Conservation (phyloP, 2,329 filamentous ascomycete genomes). For the Claviceps quebecensis region DNA sequence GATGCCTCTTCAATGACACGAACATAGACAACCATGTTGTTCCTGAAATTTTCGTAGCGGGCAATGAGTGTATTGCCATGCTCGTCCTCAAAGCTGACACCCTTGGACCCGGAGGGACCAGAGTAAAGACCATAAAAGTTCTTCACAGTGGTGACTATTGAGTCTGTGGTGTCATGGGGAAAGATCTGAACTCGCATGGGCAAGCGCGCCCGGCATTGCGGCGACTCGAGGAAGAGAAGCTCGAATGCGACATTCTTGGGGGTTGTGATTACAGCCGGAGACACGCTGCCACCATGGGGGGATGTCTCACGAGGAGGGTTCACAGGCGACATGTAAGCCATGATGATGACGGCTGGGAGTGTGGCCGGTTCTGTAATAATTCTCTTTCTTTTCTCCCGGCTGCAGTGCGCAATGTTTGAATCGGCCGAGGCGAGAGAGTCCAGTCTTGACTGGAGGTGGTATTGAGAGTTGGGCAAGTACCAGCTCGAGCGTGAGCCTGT, state of each 20-base stretch:
- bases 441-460: constrained; percentile 8
- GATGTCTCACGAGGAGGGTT: constrained; percentile 21
- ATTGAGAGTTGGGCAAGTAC: constrained; percentile 11
- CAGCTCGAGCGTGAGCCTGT: constrained; percentile 12
- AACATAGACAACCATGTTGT: constrained; percentile 89
- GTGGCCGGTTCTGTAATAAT: background rate
- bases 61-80: constrained; percentile 84
- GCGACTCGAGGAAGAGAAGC: constrained; percentile 53
- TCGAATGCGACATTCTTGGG: constrained; percentile 72
- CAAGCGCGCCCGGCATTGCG: constrained; percentile 57
- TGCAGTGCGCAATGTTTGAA: constrained; percentile 1
- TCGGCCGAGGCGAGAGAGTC: constrained; percentile 10
- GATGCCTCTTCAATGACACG: constrained; percentile 57
- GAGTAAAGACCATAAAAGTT: constrained; percentile 97
- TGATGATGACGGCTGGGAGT: constrained; percentile 11
- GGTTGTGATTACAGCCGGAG: constrained; percentile 31
- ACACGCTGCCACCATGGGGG: constrained; percentile 29
- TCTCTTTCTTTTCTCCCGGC: background rate
- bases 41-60: constrained; percentile 85
- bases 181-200: constrained; percentile 86
- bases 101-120: constrained; percentile 51
- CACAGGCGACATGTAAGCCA: constrained; percentile 34
- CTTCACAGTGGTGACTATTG: constrained; percentile 95
- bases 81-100: constrained; percentile 90
- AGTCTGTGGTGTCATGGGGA: constrained; percentile 91